Conservation (phyloP, 2,329 filamentous ascomycete species). For the Beauveria sp. region DNA sequence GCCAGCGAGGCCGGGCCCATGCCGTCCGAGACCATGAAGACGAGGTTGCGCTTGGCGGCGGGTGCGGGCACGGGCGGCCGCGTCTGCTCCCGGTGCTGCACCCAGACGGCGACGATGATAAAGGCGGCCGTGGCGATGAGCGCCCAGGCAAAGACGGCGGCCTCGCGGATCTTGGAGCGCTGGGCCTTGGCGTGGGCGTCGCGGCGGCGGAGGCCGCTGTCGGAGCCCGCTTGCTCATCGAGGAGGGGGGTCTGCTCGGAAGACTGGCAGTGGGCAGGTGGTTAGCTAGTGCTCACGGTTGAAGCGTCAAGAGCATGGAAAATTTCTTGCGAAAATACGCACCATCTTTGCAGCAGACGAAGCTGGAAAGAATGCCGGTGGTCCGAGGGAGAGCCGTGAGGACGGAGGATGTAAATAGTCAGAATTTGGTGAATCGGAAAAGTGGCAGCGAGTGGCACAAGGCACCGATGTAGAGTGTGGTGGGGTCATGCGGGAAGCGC, state of each 20-base stretch:
- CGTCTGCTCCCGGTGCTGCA: conserved; percentile 61
- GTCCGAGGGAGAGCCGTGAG: background rate
- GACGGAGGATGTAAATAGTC: background rate
- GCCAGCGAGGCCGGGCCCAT: conserved; percentile 93
- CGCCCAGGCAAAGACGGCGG: conserved; percentile 75
- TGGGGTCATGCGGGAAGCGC: background rate
- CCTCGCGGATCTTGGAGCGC: conserved; percentile 52
- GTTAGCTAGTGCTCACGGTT: background rate
- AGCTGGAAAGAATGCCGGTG: background rate
- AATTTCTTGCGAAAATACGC: background rate
- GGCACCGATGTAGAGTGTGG: background rate
- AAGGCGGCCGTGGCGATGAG: conserved; percentile 70
- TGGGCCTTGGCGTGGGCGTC: background rate
- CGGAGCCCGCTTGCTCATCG: background rate
- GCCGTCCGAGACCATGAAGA: conserved; percentile 99
- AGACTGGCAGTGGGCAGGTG: background rate
- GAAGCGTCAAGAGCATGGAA: background rate
- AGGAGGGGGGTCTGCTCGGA: conserved; percentile 10
- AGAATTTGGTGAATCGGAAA: too few species aligned
- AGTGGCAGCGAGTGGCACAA: background rate
- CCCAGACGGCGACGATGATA: conserved; percentile 69
- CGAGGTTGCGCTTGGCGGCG: conserved; percentile 74
- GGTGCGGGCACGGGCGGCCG: conserved; percentile 27
- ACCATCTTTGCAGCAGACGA: background rate
- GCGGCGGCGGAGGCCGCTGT: background rate